A percentile compares a stretch with the other conserved stretches of the same genome.
phyloP scores from a whole-genome alignment of 345 rosid species.

The Eucalyptus shirleyi region DNA sequence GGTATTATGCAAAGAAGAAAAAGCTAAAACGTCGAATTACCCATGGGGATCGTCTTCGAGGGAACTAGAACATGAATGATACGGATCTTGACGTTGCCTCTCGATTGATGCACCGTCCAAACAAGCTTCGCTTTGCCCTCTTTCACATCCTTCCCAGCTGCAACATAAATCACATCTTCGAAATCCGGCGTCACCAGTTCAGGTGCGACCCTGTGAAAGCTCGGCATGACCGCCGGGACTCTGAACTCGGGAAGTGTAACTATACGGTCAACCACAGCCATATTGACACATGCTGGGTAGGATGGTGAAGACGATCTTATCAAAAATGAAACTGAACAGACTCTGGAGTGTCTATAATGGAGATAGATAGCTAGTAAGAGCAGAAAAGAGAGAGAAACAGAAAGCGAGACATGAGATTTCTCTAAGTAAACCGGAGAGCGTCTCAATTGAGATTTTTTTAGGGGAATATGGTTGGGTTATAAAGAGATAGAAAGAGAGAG shows the following conservation, averaged over 20 bases:
- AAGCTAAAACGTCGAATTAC: background rate
- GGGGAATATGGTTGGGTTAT: background rate
- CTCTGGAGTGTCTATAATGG: background rate
- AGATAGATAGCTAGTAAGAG: background rate
- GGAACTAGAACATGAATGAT: background rate
- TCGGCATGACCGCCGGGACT: slow-evolving; percentile 16
- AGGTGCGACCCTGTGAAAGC: slow-evolving; percentile 11
- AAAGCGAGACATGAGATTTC: background rate
- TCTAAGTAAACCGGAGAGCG: background rate
- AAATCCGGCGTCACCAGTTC: slow-evolving; percentile 24
- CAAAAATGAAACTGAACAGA: background rate
- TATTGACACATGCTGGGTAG: background rate
- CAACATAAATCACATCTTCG: slow-evolving; percentile 60
- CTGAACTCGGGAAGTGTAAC: slow-evolving; percentile 9
- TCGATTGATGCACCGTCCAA: background rate
- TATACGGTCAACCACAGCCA: background rate
- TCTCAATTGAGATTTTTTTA: background rate
- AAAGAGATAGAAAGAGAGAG: background rate
- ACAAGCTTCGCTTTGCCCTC: background rate
- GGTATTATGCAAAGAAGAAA: background rate
- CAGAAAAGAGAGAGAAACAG: background rate
- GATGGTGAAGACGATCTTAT: background rate
- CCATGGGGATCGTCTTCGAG: background rate
- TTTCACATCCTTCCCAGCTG: slow-evolving; percentile 39
- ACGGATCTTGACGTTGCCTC: background rate